A percentile compares a stretch with the other conserved stretches of the same genome.
Evolutionary conservation across 108 stramenopile genomes (phyloP).

Genomic region (Cyclotella distinguenda): DNA sequence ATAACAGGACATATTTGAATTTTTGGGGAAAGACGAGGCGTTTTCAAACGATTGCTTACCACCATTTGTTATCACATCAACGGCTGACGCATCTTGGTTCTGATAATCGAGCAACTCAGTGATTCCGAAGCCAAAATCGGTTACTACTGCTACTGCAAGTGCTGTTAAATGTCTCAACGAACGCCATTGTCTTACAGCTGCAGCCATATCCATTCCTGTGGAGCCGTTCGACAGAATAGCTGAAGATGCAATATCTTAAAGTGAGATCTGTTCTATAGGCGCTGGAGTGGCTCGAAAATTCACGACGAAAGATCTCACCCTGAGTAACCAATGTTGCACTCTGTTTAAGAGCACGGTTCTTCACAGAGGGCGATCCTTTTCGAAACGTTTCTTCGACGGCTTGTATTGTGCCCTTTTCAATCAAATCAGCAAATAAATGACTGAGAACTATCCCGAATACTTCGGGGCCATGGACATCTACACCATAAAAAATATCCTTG

Average conservation of each 20-base stretch:
- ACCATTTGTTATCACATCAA: slow-evolving; percentile 60
- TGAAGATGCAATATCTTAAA: too few relatives aligned
- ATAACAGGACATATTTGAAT: too few relatives aligned
- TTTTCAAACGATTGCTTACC: background rate
- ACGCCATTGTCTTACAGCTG: slow-evolving; percentile 77
- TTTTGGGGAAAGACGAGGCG: too few relatives aligned
- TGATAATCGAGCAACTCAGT: slow-evolving; percentile 61
- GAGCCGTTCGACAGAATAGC: slow-evolving; percentile 68
- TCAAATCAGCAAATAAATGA: slow-evolving; percentile 72
- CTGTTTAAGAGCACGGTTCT: slow-evolving; percentile 59
- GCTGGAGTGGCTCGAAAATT: too few relatives aligned
- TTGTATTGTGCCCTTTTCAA: slow-evolving; percentile 62
- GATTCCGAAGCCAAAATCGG: slow-evolving; percentile 61
- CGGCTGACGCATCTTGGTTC: slow-evolving; percentile 46
- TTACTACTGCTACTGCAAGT: slow-evolving; percentile 63
- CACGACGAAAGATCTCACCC: too few relatives aligned
- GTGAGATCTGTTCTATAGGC: too few relatives aligned
- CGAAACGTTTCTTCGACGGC: slow-evolving; percentile 36
- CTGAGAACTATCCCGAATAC: slow-evolving; percentile 74
- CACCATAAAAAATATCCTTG: too few relatives aligned
- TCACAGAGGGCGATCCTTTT: slow-evolving; percentile 28
- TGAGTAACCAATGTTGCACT: slow-evolving; percentile 79
- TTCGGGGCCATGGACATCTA: slow-evolving; percentile 70
- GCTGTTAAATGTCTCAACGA: slow-evolving; percentile 70
- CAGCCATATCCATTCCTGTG: slow-evolving; percentile 57